A percentile compares a stretch with the other conserved stretches of the same genome.
phyloP scores from a whole-genome alignment of 495 filamentous ascomycete genomes.

The Filosporella fistucella region DNA sequence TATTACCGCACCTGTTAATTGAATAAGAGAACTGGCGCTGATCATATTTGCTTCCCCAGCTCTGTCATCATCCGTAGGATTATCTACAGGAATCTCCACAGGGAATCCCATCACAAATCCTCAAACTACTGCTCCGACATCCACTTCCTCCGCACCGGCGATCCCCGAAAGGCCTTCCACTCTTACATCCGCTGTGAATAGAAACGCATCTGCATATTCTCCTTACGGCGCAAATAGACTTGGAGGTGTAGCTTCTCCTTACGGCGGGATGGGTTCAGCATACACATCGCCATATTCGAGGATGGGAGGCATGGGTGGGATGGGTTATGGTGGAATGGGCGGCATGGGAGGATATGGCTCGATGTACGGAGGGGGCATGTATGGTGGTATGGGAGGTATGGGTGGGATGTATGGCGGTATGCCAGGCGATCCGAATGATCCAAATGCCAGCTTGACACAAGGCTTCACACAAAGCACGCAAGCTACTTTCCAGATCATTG shows the following conservation, averaged over 20 bases:
- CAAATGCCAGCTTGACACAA: conserved; percentile 86
- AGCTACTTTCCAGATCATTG: conserved; percentile 98
- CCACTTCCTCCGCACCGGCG: conserved; percentile 41
- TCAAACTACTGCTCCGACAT: conserved; percentile 35
- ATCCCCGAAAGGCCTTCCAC: conserved; percentile 76
- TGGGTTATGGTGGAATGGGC: conserved; percentile 23
- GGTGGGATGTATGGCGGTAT: conserved; percentile 53
- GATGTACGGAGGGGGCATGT: conserved; percentile 28
- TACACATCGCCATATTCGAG: conserved; percentile 45
- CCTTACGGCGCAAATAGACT: conserved; percentile 64
- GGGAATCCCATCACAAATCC: conserved; percentile 31
- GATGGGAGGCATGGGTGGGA: conserved; percentile 39
- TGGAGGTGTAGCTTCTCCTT: conserved; percentile 50
- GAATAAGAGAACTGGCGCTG: not conserved
- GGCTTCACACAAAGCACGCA: conserved; percentile 88
- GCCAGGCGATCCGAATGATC: conserved; percentile 78
- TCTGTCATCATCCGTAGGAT: conserved; percentile 9
- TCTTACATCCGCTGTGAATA: conserved; percentile 72
- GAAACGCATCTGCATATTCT: conserved; percentile 78
- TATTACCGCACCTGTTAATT: conserved; percentile 13
- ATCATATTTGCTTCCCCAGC: too few species aligned
- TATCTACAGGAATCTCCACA: conserved; percentile 11
- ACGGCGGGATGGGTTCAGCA: conserved; percentile 49
- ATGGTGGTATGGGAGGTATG: conserved; percentile 54
- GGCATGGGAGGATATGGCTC: conserved; percentile 26